phyloP scores from a whole-genome alignment of 495 filamentous ascomycete species.

The Aspergillus diversus region DNA sequence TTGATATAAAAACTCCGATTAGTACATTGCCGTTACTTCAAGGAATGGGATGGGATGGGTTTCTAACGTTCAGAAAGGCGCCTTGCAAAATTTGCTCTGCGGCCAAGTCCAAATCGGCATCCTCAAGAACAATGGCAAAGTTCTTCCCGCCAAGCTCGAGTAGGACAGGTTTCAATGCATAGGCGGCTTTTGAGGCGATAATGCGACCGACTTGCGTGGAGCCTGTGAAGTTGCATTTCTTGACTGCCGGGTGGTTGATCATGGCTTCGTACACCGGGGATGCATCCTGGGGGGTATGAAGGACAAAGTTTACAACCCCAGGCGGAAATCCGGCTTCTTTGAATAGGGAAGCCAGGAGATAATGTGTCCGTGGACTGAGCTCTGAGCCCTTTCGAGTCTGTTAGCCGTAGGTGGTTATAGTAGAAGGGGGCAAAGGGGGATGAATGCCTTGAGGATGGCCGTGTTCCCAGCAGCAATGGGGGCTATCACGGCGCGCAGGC shows the following conservation, averaged over 20 bases:
- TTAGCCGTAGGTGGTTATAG: no score
- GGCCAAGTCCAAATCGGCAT: slow-evolving; percentile 64
- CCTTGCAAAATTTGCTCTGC: slow-evolving; percentile 55
- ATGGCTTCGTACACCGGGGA: slow-evolving; percentile 57
- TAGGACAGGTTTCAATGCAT: slow-evolving; percentile 68
- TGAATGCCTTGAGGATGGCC: slow-evolving; percentile 67
- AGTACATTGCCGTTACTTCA: no score
- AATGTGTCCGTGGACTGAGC: slow-evolving; percentile 66
- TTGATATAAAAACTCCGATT: no score
- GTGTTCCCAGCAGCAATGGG: slow-evolving; percentile 77
- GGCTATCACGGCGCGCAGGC: slow-evolving; percentile 62
- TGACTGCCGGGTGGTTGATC: slow-evolving; percentile 57
- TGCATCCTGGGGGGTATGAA: slow-evolving; percentile 55
- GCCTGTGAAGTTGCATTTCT: slow-evolving; percentile 73
- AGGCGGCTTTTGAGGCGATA: slow-evolving; percentile 60
- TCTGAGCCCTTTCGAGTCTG: slow-evolving; percentile 48
- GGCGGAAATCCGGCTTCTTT: slow-evolving; percentile 26
- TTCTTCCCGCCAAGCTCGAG: slow-evolving; percentile 73
- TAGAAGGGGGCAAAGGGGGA: no score
- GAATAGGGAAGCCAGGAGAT: slow-evolving; percentile 38
- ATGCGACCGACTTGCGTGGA: slow-evolving; percentile 60
- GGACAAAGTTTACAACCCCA: slow-evolving; percentile 63
- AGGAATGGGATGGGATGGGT: no score
- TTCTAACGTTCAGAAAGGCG: slow-evolving; percentile 25
- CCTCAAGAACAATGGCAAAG: slow-evolving; percentile 65